A percentile compares a stretch with the other conserved stretches of the same genome.
Evolutionary conservation across 805 yeast species (phyloP).

Genomic region (Lipomyces sp.): DNA sequence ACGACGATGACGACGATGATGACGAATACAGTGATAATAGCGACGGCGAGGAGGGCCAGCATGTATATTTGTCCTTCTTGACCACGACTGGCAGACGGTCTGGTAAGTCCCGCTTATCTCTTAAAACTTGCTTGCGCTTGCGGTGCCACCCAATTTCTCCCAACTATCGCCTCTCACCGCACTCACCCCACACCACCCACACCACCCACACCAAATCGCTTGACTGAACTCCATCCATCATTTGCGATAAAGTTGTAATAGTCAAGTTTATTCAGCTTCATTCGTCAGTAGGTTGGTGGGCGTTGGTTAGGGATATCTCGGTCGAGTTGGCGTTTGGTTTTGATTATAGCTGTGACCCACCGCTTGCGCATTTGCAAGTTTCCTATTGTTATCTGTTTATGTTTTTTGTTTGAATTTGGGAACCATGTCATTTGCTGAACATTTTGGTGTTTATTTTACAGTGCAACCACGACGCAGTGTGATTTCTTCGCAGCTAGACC

Average conservation of each 20-base stretch:
- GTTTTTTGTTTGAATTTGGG: neutral
- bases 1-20: slow-evolving; percentile 25
- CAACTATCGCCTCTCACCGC: neutral
- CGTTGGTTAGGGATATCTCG: neutral
- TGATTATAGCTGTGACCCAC: neutral
- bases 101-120: slow-evolving; percentile 5
- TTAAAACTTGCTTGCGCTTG: neutral
- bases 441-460: slow-evolving; percentile 23
- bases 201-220: neutral
- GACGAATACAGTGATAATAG: slow-evolving; percentile 13
- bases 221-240: slow-evolving; percentile 9
- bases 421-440: slow-evolving; percentile 29
- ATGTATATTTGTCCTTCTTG: slow-evolving; percentile 8
- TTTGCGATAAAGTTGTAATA: slow-evolving; percentile 8
- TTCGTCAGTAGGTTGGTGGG: neutral
- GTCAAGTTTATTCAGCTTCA: neutral
- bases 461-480: slow-evolving; percentile 30
- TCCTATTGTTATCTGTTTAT: neutral
- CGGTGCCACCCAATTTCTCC: neutral
- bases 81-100: slow-evolving; percentile 5
- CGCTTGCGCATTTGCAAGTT: neutral
- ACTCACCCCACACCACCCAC: neutral
- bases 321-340: neutral
- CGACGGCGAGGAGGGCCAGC: slow-evolving; percentile 14
- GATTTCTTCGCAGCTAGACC: slow-evolving; percentile 13